phyloP scores from a whole-genome alignment of 441 rosid genomes.

The Breynia disticha region DNA sequence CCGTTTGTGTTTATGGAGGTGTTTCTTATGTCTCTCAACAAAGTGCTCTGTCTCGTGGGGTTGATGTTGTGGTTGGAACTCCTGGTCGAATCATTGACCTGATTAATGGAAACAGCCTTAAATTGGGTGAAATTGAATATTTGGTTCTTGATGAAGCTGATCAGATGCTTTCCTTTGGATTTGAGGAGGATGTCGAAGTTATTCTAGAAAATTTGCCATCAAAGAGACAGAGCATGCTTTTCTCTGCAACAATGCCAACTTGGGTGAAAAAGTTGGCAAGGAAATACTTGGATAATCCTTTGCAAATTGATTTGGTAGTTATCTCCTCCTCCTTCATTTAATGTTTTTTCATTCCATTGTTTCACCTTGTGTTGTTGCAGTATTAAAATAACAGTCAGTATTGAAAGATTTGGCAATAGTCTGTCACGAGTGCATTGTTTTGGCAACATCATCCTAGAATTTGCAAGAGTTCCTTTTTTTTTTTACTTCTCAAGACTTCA shows the following conservation, averaged over 20 bases:
- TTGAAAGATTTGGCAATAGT: no score
- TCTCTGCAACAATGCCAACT: slow-evolving; percentile 96
- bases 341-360: background rate
- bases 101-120: slow-evolving; percentile 65
- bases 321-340: background rate
- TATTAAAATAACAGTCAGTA: no score
- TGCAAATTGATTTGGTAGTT: slow-evolving; percentile 82
- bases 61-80: slow-evolving; percentile 97
- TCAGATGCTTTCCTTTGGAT: slow-evolving; percentile 99
- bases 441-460: no score
- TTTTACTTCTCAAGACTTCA: background rate
- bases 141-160: slow-evolving; percentile 99
- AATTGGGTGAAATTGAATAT: slow-evolving; percentile 77
- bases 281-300: slow-evolving; percentile 80
- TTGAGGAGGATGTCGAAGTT: slow-evolving; percentile 90
- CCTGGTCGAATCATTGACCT: slow-evolving; percentile 97
- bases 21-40: slow-evolving; percentile 77
- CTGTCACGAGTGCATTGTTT: no score
- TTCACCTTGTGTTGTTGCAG: background rate
- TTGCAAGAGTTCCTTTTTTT: background rate
- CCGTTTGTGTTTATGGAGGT: slow-evolving; percentile 97
- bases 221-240: slow-evolving; percentile 91
- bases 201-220: slow-evolving; percentile 81
- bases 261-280: slow-evolving; percentile 94
- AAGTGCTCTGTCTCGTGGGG: slow-evolving; percentile 78